These are phyloP conservation scores for Globisporangium mamillatum DNA, from an alignment of 352 stramenopile species.

Conservation along the genomic window DNA sequence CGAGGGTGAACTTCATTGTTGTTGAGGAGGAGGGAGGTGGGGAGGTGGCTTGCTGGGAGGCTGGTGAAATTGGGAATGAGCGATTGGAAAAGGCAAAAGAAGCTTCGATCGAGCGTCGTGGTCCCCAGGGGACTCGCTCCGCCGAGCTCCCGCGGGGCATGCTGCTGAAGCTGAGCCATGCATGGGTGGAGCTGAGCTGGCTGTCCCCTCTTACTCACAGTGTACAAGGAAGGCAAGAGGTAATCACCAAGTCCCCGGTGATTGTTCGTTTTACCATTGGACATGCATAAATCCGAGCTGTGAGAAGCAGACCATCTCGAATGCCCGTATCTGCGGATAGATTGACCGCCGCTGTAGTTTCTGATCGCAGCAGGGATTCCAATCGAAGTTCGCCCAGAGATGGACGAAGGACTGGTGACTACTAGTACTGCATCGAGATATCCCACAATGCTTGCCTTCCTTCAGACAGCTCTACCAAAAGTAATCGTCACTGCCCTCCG, in stretches of 20 bases:
- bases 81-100: background rate
- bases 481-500: background rate
- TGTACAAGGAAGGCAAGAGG: background rate
- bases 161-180: background rate
- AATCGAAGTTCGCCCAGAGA: background rate
- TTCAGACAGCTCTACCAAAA: background rate
- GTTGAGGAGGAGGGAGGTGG: background rate
- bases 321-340: background rate
- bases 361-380: background rate
- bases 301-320: background rate
- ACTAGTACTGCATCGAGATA: background rate
- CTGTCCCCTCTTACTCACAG: background rate
- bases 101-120: background rate
- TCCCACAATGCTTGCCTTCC: background rate
- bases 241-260: background rate
- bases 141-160: background rate
- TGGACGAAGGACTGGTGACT: background rate
- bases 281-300: background rate
- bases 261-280: background rate
- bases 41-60: background rate
- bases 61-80: background rate
- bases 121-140: no score
- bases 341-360: background rate
- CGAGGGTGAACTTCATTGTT: constrained; percentile 13
- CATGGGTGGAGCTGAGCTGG: background rate